A percentile compares a stretch with the other conserved stretches of the same genome.
phyloP scores from a whole-genome alignment of 495 filamentous ascomycete species.

The Penicillium dipodomyicola region DNA sequence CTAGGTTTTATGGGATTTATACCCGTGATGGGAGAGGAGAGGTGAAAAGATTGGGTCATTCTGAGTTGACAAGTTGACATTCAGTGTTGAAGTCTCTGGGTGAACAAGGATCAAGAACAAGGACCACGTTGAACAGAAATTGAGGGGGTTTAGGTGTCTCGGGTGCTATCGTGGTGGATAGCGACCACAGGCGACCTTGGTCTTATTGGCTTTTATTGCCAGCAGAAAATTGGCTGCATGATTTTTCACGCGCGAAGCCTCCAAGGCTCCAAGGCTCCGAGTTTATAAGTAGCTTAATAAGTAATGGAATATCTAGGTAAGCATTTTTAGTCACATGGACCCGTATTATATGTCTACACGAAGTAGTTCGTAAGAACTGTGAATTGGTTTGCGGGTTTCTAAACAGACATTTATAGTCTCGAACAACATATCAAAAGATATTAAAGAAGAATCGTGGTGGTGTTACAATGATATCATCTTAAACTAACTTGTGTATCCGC shows the following conservation, averaged over 20 bases:
- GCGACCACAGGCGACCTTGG: not conserved
- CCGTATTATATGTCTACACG: not conserved
- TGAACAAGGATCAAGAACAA: not conserved
- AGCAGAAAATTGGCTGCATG: not conserved
- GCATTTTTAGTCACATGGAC: not conserved
- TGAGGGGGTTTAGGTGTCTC: not conserved
- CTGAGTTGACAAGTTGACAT: constrained; percentile 30
- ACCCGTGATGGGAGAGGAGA: constrained; percentile 16
- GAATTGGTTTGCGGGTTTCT: not conserved
- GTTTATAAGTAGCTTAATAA: not conserved
- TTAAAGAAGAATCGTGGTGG: too few relatives aligned
- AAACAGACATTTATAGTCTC: too few relatives aligned
- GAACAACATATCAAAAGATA: too few relatives aligned
- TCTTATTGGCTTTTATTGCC: not conserved
- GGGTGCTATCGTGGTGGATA: not conserved
- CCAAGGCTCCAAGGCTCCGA: too few relatives aligned
- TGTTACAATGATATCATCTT: too few relatives aligned
- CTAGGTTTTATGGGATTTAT: constrained; percentile 21
- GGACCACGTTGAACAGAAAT: not conserved
- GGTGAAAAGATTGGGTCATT: constrained; percentile 25
- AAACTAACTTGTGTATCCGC: too few relatives aligned
- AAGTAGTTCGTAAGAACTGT: not conserved
- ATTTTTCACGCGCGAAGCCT: not conserved
- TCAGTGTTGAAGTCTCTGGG: not conserved
- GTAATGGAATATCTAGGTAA: not conserved